Evolutionary conservation across 1,284 basidiomycete genomes (phyloP).

Genomic region (Cutaneotrichosporon mucoides): DNA sequence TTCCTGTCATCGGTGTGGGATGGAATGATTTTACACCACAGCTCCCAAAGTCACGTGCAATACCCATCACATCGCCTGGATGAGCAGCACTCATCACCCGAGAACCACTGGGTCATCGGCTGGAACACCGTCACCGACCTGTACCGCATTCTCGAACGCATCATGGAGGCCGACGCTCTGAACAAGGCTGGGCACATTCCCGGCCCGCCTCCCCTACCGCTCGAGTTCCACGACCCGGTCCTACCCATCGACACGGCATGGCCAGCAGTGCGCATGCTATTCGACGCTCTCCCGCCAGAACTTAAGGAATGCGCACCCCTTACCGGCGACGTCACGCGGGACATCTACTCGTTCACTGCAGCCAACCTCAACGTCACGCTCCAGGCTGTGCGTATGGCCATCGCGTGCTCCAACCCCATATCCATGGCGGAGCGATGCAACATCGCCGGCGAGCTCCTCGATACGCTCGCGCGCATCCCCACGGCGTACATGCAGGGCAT

Average conservation of each 20-base stretch:
- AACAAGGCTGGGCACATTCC: neutral
- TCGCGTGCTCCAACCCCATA: constrained; percentile 15
- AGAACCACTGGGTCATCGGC: constrained; percentile 10
- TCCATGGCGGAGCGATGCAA: constrained; percentile 19
- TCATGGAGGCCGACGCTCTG: constrained; percentile 6
- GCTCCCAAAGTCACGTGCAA: constrained; percentile 9
- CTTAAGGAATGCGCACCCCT: constrained; percentile 19
- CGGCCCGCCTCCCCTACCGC: neutral
- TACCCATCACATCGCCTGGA: constrained; percentile 14
- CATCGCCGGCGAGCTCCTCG: constrained; percentile 24
- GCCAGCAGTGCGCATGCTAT: constrained; percentile 1
- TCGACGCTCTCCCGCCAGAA: constrained; percentile 9
- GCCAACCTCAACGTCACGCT: constrained; percentile 25
- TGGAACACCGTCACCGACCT: constrained; percentile 21
- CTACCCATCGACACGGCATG: neutral
- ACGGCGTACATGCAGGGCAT: constrained; percentile 21
- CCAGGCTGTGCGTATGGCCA: constrained; percentile 23
- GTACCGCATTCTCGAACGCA: constrained; percentile 15
- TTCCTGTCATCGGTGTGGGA: constrained; percentile 14
- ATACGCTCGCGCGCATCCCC: constrained; percentile 21
- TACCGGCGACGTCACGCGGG: constrained; percentile 16
- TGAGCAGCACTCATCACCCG: neutral
- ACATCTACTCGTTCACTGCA: constrained; percentile 23
- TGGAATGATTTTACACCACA: constrained; percentile 13
- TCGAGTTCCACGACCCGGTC: neutral